These are phyloP conservation scores for Pleomassaria siparia DNA, from an alignment of 2,329 filamentous ascomycete species.

Conservation along the genomic window DNA sequence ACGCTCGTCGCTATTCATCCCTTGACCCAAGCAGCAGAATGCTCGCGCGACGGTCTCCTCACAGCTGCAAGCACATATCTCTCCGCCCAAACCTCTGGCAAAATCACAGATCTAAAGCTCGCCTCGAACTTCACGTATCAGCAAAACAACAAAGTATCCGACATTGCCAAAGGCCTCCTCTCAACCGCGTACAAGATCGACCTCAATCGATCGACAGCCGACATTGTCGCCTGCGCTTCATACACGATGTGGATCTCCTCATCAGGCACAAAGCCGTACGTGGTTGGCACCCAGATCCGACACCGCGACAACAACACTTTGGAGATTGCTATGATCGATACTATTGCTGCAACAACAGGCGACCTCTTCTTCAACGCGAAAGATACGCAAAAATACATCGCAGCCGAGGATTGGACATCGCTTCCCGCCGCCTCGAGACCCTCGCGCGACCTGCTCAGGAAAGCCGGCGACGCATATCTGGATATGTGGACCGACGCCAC, in stretches of 20 bases:
- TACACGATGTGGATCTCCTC: constrained; percentile 33
- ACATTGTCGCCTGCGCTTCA: constrained; percentile 27
- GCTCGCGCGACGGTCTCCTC: constrained; percentile 30
- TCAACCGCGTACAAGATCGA: constrained; percentile 22
- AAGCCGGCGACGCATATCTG: constrained; percentile 30
- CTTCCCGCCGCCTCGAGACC: constrained; percentile 20
- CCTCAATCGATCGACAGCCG: constrained; percentile 28
- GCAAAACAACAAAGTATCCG: constrained; percentile 31
- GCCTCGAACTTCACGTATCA: constrained; percentile 30
- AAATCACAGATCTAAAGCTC: constrained; percentile 20
- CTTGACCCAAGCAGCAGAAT: constrained; percentile 15
- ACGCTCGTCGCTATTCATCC: neutral
- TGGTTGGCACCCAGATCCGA: constrained; percentile 30
- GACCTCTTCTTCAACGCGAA: constrained; percentile 34
- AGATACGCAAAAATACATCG: constrained; percentile 29
- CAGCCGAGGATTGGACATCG: constrained; percentile 26
- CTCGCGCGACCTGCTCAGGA: constrained; percentile 28
- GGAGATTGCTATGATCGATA: constrained; percentile 28
- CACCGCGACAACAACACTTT: constrained; percentile 25
- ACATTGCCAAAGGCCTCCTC: constrained; percentile 23
- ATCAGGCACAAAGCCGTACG: constrained; percentile 24
- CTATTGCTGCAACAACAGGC: constrained; percentile 30
- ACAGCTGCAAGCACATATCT: constrained; percentile 27
- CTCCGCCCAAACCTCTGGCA: constrained; percentile 24
- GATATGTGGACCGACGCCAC: constrained; percentile 37